Evolutionary conservation across 305 asterid species (phyloP), one percentile per base, ranked within the genome.

Genomic region (Fraxinus paxiana): DNA sequence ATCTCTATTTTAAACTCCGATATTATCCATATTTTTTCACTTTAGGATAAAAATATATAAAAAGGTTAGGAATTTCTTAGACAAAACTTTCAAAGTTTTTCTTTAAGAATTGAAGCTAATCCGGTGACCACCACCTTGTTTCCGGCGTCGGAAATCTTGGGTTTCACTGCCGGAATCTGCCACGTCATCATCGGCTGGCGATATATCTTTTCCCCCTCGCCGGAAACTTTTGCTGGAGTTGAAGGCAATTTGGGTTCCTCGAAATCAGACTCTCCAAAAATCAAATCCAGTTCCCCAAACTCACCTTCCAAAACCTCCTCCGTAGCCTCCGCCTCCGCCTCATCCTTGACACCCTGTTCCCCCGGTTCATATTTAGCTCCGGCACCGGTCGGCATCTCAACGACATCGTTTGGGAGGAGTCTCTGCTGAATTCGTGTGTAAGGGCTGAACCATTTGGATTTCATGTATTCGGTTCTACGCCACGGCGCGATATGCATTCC

Each of bases 401-500:
- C 83, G 86, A 30, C 84, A 76, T 34, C 88, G 75, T 79, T 67
- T 30, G 15, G 80, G 67, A 76, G 54, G 12, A 15, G 30, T 5
- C 71, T 18, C 77, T 74, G 88, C 82, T 85, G 56, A 76, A 87
- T 84, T 61, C 97, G 94, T 67, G 87, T 75, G 86, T 88, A 89
- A 3, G 94, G 91, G 38, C 94, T 79, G 79, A 96, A 91, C 99
- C 99, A 96, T 84, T 96, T 96, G 34, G 93, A 87, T 87, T 91
- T 90, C 59, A 90, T 84, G 87, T 94, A 96, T 37, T 96, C 98
- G 5, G 90, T 75, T 85, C 92, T 96, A 18, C 99, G 97, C 99
- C 99, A 96, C 3, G 99, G 98, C 48, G 99, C 90, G 35, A 96
- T 83, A 77, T 92, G 97, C 99, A 96, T 92, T 7, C 98, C 99